Percentiles rank a stretch among this genome's conserved stretches.
Conservation (phyloP, 225 moss, liverwort and hornwort species). For the Thuidium tamariscinum region DNA sequence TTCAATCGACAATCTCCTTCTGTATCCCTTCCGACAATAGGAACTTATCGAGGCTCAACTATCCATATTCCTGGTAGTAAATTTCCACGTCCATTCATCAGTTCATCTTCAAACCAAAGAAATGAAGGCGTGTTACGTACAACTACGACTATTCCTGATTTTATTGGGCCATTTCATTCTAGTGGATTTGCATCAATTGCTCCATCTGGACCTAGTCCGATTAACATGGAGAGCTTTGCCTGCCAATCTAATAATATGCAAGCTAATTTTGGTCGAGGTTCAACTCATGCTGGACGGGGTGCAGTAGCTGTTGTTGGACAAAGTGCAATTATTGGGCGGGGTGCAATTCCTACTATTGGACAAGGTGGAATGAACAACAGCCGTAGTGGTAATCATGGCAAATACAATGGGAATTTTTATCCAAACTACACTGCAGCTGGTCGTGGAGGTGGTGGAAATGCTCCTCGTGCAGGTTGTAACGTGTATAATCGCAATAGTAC, state of each 20-base stretch:
- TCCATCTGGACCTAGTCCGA: background rate
- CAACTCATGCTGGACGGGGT: accelerated
- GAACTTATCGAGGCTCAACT: background rate
- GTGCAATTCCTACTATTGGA: accelerated
- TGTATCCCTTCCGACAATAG: too few species aligned
- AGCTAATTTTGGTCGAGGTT: background rate
- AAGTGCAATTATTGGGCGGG: accelerated
- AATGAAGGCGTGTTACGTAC: background rate
- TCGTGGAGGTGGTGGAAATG: background rate
- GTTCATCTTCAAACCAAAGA: background rate
- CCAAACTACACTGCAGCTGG: background rate
- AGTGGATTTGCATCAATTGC: background rate
- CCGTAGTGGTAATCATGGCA: too few species aligned
- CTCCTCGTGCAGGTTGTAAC: background rate
- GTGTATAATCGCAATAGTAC: background rate
- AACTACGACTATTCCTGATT: background rate
- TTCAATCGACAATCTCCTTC: too few species aligned
- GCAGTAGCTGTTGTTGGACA: accelerated
- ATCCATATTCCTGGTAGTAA: background rate
- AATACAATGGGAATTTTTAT: too few species aligned
- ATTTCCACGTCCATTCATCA: background rate
- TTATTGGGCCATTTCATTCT: background rate
- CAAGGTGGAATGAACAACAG: background rate
- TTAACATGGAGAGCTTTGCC: background rate
- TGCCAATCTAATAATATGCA: accelerated